These are phyloP conservation scores for Sporothrix brunneoviolacea DNA, from an alignment of 2,329 filamentous ascomycete species.

Conservation along the genomic window DNA sequence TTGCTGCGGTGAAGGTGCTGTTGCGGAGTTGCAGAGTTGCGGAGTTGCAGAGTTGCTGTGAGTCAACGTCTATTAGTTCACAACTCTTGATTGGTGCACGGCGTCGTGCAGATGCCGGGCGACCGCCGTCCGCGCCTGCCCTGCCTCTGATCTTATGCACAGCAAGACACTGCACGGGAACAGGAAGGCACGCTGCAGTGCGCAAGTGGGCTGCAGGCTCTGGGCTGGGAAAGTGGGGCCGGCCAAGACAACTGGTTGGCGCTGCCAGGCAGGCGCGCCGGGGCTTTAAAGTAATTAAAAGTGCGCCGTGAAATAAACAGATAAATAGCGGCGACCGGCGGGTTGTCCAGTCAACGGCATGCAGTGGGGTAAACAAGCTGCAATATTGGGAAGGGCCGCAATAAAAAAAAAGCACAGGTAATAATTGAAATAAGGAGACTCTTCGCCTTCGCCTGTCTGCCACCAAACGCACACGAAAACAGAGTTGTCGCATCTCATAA, in stretches of 20 bases:
- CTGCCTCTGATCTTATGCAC: too few relatives aligned
- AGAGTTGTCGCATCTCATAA: conserved; percentile 1
- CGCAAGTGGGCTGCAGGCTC: not conserved
- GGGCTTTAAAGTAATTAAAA: conserved; percentile 2
- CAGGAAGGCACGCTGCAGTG: not conserved
- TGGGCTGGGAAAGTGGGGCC: not conserved
- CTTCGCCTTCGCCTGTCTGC: not conserved
- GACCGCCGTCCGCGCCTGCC: too few relatives aligned
- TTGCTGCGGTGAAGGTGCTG: too few relatives aligned
- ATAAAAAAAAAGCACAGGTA: conserved; percentile 2
- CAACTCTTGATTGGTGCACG: too few relatives aligned
- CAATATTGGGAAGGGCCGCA: conserved; percentile 1
- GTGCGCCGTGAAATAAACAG: not conserved
- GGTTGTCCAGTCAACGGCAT: conserved; percentile 18
- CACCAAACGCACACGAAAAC: not conserved
- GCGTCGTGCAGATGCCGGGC: too few relatives aligned
- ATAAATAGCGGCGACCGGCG: not conserved
- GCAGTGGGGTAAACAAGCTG: conserved; percentile 17
- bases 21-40: too few relatives aligned
- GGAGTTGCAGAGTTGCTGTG: too few relatives aligned
- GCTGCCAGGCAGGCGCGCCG: not conserved
- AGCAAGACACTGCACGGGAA: too few relatives aligned
- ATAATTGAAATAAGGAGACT: not conserved
- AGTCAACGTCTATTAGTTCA: too few relatives aligned
- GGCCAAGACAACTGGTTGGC: too few relatives aligned